Percentiles rank a stretch among this genome's conserved stretches.
phyloP scores from a whole-genome alignment of 345 rosid species.

The Hypericum androsaemum region DNA sequence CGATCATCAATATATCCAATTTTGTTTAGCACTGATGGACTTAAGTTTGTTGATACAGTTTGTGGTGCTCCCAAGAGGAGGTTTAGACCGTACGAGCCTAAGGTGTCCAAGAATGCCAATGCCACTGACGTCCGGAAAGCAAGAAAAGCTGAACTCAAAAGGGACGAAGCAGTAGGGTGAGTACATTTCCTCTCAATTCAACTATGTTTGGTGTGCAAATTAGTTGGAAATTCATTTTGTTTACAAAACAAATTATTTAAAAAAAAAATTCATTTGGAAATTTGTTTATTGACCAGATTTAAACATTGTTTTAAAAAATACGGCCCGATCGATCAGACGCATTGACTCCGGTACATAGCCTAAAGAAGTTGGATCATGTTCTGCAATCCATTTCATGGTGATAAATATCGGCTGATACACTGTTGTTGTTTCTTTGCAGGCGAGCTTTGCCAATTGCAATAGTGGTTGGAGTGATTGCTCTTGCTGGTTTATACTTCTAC shows the following conservation, averaged over 20 bases:
- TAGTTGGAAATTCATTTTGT: no score
- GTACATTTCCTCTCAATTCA: not conserved
- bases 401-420: not conserved
- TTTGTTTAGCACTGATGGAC: no score
- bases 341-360: no score
- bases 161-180: slow-evolving; percentile 75
- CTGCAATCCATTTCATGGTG: not conserved
- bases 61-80: slow-evolving; percentile 96
- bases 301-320: no score
- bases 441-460: slow-evolving; percentile 61
- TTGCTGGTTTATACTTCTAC: slow-evolving; percentile 70
- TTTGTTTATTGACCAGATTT: no score
- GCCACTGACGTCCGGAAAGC: slow-evolving; percentile 52
- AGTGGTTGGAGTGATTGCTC: slow-evolving; percentile 52
- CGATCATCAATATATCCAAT: no score
- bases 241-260: no score
- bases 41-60: slow-evolving; percentile 28
- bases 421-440: slow-evolving; percentile 28
- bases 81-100: slow-evolving; percentile 52
- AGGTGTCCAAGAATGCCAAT: slow-evolving; percentile 58
- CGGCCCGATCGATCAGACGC: no score
- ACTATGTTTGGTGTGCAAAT: no score
- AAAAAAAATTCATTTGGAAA: no score
- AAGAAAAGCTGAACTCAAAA: slow-evolving; percentile 58
- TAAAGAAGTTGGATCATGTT: not conserved